phyloP scores from a whole-genome alignment of 2,329 filamentous ascomycete genomes.

The Trichoderma arundinaceum region DNA sequence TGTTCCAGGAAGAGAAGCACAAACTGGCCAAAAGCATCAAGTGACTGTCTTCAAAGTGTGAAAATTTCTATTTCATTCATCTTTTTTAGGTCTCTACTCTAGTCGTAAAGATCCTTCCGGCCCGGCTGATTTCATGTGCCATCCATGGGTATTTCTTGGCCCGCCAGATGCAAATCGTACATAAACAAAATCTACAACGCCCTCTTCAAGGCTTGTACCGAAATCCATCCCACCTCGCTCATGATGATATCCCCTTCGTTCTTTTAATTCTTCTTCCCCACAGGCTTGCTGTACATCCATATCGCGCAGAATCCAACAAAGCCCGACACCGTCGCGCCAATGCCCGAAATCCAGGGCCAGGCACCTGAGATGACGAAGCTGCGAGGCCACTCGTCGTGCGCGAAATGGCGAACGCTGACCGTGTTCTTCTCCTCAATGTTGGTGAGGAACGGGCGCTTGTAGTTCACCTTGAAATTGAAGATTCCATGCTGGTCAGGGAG shows the following conservation, averaged over 20 bases:
- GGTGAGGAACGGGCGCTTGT: constrained; percentile 91
- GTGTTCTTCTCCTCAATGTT: constrained; percentile 92
- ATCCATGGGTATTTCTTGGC: constrained; percentile 21
- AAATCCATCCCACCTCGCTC: not conserved
- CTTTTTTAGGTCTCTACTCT: constrained; percentile 34
- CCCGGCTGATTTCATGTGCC: constrained; percentile 13
- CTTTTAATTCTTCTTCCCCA: constrained; percentile 36
- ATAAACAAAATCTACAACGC: constrained; percentile 22
- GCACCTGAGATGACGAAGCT: constrained; percentile 88
- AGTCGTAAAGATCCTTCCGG: constrained; percentile 33
- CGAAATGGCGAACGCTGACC: constrained; percentile 93
- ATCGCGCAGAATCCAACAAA: constrained; percentile 85
- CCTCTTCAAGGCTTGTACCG: not conserved
- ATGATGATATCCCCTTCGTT: not conserved
- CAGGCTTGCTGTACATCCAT: constrained; percentile 77
- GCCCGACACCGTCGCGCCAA: constrained; percentile 80
- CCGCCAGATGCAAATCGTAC: constrained; percentile 26
- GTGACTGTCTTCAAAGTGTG: constrained; percentile 1
- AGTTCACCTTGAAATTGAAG: constrained; percentile 97
- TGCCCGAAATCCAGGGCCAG: constrained; percentile 93
- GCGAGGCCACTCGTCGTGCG: constrained; percentile 94
- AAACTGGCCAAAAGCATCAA: not conserved
- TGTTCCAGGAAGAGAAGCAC: not conserved
- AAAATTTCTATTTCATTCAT: constrained; percentile 27
- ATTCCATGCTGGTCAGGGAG: constrained; percentile 98